Base-by-base conservation (phyloP, 371 early-diverging fungal species). In the Nematocida parisii region DNA sequence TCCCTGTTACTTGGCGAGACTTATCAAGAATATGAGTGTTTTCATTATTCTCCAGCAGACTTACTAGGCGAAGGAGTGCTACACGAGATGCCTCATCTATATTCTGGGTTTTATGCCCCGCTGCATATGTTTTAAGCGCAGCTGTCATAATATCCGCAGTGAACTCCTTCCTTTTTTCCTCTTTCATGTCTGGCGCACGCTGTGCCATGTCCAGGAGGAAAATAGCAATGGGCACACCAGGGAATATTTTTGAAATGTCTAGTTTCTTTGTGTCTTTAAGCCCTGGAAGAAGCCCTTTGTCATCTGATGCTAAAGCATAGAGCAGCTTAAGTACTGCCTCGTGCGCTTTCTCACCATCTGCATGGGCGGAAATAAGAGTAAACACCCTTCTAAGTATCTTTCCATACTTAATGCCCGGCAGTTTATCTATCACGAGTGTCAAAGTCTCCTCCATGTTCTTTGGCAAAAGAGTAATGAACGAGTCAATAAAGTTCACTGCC, bases 361-460 rank as follows among this genome's bases (percentile, higher is more conserved):
- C 91, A 85, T 94, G 94, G 88, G 94, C 95, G 67, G 94, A 93
- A 75, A 98, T 89, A 81, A 96, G 93, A 93, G 95, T 94, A 71
- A 98, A 90, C 18, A 94, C 95, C 45, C 94, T 93, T 73, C 97
- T 91, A 86, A 95, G 91, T 5, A 95, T 95, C 85, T 94, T 91
- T 80, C 95, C 93, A 3, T 92, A 91, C 85, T 93, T 93, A 88
- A 97, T 91, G 60, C 93, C 50, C 11, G 44, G 57, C 33, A 86
- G 56, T 50, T 20, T 44, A 5, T 71, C 42, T n/a, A 85, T 50
- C 4, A 84, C 40, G 24, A 27, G 4, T 18, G 67, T 42, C 47
- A 85, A 0, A 56, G 72, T 40, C 1, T 42, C 6, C 11, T 0
- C 66, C 54, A 45, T 44, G 22, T 24, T 93, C 57, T 85, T 33